phyloP scores from a whole-genome alignment of 2,329 filamentous ascomycete species.

The Arthrobotrys iridis region DNA sequence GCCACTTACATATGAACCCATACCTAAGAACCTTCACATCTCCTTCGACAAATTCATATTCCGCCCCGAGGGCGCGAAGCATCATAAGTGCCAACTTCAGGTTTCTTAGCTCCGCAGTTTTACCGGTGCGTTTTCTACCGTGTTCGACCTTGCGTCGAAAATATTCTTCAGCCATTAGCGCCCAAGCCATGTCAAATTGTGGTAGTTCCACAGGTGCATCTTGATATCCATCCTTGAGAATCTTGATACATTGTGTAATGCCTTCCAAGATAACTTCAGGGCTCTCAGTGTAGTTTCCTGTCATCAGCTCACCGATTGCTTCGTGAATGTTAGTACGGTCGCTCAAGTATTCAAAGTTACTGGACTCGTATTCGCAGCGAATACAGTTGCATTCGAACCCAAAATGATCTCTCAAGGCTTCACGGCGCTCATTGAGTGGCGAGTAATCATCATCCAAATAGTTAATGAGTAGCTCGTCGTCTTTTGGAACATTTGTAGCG shows the following conservation, averaged over 20 bases:
- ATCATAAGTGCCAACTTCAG: conserved; percentile 27
- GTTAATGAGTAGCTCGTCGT: conserved; percentile 28
- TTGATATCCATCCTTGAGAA: background rate
- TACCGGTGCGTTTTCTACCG: background rate
- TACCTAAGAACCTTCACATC: conserved; percentile 23
- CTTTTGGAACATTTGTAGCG: conserved; percentile 2
- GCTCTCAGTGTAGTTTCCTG: background rate
- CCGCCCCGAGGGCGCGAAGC: conserved; percentile 25
- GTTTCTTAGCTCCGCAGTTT: background rate
- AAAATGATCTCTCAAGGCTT: background rate
- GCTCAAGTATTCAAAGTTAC: conserved; percentile 2
- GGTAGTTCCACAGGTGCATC: conserved; percentile 27
- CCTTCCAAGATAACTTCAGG: conserved; percentile 6
- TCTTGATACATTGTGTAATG: conserved; percentile 1
- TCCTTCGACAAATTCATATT: conserved; percentile 21
- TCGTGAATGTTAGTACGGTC: conserved; percentile 2
- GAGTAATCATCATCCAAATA: conserved; percentile 41
- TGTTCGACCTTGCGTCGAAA: background rate
- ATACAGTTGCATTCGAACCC: conserved; percentile 21
- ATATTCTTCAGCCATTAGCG: conserved; percentile 35
- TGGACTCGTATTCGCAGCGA: conserved; percentile 20
- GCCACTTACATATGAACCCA: conserved; percentile 49
- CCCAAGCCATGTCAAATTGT: conserved; percentile 39
- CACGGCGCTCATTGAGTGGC: background rate
- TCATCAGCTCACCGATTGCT: conserved; percentile 1